Percentiles rank a stretch among this genome's conserved stretches.
Evolutionary conservation across 805 yeast species (phyloP).

Genomic region (Hyphopichia homilentoma): DNA sequence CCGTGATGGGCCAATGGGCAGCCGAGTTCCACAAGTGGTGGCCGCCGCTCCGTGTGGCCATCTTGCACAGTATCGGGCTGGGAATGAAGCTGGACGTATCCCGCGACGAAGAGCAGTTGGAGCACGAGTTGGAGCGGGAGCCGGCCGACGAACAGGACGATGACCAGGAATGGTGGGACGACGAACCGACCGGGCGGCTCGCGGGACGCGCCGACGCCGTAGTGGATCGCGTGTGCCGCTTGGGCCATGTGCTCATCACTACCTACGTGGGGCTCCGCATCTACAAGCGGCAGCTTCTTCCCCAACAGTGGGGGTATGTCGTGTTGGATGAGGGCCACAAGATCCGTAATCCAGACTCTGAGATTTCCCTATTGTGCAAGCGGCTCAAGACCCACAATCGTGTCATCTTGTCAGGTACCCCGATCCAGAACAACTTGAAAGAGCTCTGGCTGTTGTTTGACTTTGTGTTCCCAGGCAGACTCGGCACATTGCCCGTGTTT

Average conservation of each 20-base stretch:
- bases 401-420: conserved; percentile 90
- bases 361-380: conserved; percentile 80
- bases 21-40: conserved; percentile 96
- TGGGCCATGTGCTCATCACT: conserved; percentile 85
- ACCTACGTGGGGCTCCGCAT: conserved; percentile 84
- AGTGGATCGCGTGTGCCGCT: conserved; percentile 52
- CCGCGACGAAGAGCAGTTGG: conserved; percentile 47
- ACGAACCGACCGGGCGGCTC: no score
- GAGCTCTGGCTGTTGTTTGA: conserved; percentile 96
- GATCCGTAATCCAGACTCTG: conserved; percentile 91
- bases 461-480: conserved; percentile 88
- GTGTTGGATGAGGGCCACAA: conserved; percentile 96
- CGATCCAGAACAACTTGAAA: conserved; percentile 87
- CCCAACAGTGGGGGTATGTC: conserved; percentile 81
- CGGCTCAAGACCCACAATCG: conserved; percentile 81
- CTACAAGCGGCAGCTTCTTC: conserved; percentile 60
- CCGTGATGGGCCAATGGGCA: conserved; percentile 96
- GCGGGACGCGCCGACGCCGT: no score
- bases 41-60: conserved; percentile 87
- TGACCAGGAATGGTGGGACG: conserved; percentile 42
- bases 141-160: conserved; percentile 39
- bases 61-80: conserved; percentile 87
- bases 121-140: conserved; percentile 43
- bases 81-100: conserved; percentile 53
- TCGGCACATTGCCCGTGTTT: conserved; percentile 93